phyloP scores from a whole-genome alignment of 768 basidiomycete genomes.

The Mycena rebaudengoi region DNA sequence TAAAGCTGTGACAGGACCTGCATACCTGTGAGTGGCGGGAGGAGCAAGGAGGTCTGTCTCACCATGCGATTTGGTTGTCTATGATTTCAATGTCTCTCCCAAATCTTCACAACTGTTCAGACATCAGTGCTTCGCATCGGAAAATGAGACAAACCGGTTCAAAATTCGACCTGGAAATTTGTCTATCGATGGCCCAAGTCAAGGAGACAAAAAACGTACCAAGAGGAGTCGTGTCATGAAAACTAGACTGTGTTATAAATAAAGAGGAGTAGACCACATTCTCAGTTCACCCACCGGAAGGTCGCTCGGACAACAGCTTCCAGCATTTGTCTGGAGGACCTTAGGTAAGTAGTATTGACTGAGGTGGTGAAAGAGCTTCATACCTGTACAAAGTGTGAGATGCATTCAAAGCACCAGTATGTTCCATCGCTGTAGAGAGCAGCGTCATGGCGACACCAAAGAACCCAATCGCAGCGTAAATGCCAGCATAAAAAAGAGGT shows the following conservation, averaged over 20 bases:
- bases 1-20: not conserved
- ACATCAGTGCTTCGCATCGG: not conserved
- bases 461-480: constrained; percentile 68
- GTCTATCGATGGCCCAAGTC: not conserved
- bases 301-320: constrained; percentile 82
- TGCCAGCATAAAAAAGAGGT: constrained; percentile 74
- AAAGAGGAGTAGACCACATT: constrained; percentile 41
- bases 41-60: constrained; percentile 69
- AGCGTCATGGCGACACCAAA: constrained; percentile 2
- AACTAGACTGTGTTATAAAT: not conserved
- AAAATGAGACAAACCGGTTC: constrained; percentile 69
- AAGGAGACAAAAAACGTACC: constrained; percentile 50
- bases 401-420: constrained; percentile 8
- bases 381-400: not conserved
- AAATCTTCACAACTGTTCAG: not conserved
- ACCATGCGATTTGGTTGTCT: constrained; percentile 68
- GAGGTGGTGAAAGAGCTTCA: too few relatives aligned
- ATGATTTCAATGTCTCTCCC: constrained; percentile 82
- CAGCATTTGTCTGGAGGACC: constrained; percentile 51
- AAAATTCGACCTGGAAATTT: constrained; percentile 72
- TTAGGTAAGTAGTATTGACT: not conserved
- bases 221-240: constrained; percentile 73
- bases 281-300: constrained; percentile 69
- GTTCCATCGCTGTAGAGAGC: constrained; percentile 45
- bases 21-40: constrained; percentile 50